A percentile compares a stretch with the other conserved stretches of the same genome.
Evolutionary conservation across 768 basidiomycete species (phyloP).

Genomic region (Tricholoma saponaceum): DNA sequence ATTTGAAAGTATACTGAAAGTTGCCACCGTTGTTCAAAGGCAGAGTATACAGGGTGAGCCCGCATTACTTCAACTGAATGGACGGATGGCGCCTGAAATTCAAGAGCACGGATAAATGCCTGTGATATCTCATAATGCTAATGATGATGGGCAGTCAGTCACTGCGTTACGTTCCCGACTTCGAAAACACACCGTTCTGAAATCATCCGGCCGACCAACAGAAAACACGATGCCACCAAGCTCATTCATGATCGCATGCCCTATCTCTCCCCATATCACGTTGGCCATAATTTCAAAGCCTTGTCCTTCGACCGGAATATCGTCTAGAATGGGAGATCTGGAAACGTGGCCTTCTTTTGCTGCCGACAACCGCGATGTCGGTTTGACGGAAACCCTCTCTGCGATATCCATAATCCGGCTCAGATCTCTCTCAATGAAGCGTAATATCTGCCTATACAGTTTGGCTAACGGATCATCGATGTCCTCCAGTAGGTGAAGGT

Average conservation of each 20-base stretch:
- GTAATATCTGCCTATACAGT: conserved; percentile 80
- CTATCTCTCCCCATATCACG: conserved; percentile 87
- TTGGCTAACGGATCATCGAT: conserved; percentile 62
- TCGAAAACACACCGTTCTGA: conserved; percentile 63
- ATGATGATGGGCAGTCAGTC: not conserved
- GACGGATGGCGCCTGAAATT: conserved; percentile 75
- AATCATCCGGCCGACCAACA: conserved; percentile 87
- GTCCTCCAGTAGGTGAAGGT: conserved; percentile 59
- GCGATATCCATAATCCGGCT: conserved; percentile 72
- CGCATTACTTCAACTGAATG: conserved; percentile 71
- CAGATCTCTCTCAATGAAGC: conserved; percentile 76
- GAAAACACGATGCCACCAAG: conserved; percentile 82
- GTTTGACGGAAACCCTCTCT: conserved; percentile 58
- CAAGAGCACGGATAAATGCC: conserved; percentile 78
- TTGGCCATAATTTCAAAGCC: conserved; percentile 85
- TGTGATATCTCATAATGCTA: conserved; percentile 86
- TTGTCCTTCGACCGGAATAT: conserved; percentile 16
- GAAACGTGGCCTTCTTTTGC: conserved; percentile 12
- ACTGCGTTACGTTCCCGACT: not conserved
- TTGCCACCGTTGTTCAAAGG: conserved; percentile 90
- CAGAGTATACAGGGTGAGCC: conserved; percentile 58
- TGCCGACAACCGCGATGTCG: conserved; percentile 22
- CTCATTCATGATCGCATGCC: conserved; percentile 76
- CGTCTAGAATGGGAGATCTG: not conserved
- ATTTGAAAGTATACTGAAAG: conserved; percentile 96